Base-by-base conservation (phyloP, 108 stramenopile species). In the Pseudonitzschia delicatissima region DNA sequence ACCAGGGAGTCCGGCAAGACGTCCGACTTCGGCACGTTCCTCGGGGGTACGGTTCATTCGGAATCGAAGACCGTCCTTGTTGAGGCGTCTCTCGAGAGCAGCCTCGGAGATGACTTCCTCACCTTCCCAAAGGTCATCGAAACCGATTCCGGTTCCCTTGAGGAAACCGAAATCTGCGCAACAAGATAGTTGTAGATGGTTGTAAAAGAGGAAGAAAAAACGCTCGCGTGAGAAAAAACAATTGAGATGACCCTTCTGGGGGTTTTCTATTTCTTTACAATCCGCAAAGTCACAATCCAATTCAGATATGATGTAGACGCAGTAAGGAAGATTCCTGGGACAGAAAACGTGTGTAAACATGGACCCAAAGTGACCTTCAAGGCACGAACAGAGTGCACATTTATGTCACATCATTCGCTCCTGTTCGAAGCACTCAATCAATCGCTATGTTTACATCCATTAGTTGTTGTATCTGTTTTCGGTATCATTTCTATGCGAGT, bases 31-130 rank as follows among this genome's bases (percentile, higher is more conserved):
- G 48, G 84, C 81, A 25, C 87, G 85, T 72, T 93, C 92, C 62
- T 87, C 62, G n/a, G 69, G 61, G 34, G 87, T 90, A 52, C 87
- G 81, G 84, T 90, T 93, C 85, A 93, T 75, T 20, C 76, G 79
- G 92, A 88, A 93, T 42, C 92, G 87, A 65, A 93, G 87, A 40
- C 92, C 92, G 52, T 93, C 88, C 71, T 87, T 74, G 82, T 87
- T 87, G 71, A 89, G 77, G 31, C 75, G 55, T 26, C 78, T 84
- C 64, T 90, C 92, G 31, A 93, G 59, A n/a, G 74, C 89, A 20
- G 81, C 82, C 47, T 93, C 92, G 27, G 86, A 88, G 65, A 93
- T 90, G 60, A 73, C 73, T 60, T 80, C 87, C 33, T 68, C 69
- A 26, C 85, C 85, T 11, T 29, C 75, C 92, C 92, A 93, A 9